phyloP scores from a whole-genome alignment of 106 monocot species.

The Xerophyta viscosa region DNA sequence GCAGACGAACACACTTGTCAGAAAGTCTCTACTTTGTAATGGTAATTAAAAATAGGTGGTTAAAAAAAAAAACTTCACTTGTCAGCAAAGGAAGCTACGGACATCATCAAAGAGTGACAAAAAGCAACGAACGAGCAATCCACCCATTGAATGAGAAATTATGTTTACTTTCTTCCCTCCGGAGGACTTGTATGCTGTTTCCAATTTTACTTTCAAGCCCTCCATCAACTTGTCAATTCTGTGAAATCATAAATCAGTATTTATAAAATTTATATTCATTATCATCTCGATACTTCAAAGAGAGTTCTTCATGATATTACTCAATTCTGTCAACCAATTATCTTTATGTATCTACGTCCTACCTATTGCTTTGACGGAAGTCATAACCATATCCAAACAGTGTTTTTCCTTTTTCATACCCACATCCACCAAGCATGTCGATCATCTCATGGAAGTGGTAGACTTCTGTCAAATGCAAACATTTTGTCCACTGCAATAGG shows the following conservation, averaged over 20 bases:
- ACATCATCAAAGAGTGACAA: conserved; percentile 65
- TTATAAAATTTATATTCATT: neutral
- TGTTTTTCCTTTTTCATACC: conserved; percentile 86
- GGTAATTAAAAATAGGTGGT: neutral
- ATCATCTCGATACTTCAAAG: no score
- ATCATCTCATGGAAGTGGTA: conserved; percentile 97
- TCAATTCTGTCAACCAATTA: neutral
- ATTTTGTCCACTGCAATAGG: conserved; percentile 44
- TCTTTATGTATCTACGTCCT: neutral
- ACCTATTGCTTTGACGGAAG: conserved; percentile 94
- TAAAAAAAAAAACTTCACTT: neutral
- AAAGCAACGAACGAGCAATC: conserved; percentile 76
- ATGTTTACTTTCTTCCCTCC: conserved; percentile 81
- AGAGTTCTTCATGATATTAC: no score
- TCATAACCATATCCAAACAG: conserved; percentile 95
- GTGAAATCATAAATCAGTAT: conserved; percentile 13
- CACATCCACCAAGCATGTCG: conserved; percentile 71
- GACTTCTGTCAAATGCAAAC: conserved; percentile 43
- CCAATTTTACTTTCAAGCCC: conserved; percentile 56
- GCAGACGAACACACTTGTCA: neutral
- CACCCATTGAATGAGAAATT: conserved; percentile 98
- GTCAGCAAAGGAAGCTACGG: conserved; percentile 11
- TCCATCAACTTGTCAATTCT: conserved; percentile 63
- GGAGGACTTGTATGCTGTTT: conserved; percentile 68
- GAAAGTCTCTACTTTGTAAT: neutral